A percentile compares a stretch with the other conserved stretches of the same genome.
Evolutionary conservation across 352 stramenopile genomes (phyloP).

Genomic region (Saprolegnia diclina): DNA sequence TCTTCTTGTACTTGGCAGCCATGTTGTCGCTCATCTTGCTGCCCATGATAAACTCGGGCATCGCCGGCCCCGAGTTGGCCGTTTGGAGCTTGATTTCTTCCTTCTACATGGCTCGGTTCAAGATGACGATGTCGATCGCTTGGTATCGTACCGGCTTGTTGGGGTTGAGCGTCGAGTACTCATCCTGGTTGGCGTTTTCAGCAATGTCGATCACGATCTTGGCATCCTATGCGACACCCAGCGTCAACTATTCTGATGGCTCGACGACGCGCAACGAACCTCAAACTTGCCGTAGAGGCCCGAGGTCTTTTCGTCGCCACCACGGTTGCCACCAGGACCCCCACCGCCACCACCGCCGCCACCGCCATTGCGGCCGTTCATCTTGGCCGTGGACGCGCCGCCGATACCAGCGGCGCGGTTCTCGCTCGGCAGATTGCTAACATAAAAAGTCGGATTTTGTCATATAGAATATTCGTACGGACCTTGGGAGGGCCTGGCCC

Average conservation of each 20-base stretch:
- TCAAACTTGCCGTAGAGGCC: slow-evolving; percentile 18
- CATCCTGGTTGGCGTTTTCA: slow-evolving; percentile 69
- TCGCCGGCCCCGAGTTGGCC: slow-evolving; percentile 38
- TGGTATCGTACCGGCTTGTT: slow-evolving; percentile 48
- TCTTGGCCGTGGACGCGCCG: slow-evolving; percentile 45
- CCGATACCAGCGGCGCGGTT: slow-evolving; percentile 74
- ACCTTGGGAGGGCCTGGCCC: slow-evolving; percentile 61
- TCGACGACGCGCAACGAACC: neutral
- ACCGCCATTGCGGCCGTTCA: slow-evolving; percentile 33
- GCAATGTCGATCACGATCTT: slow-evolving; percentile 85
- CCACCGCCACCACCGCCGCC: slow-evolving; percentile 43
- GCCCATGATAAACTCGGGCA: slow-evolving; percentile 75
- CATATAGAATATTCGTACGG: slow-evolving; percentile 18
- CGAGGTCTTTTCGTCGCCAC: slow-evolving; percentile 13
- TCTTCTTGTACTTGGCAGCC: slow-evolving; percentile 70
- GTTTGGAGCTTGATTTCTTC: slow-evolving; percentile 27
- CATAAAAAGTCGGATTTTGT: neutral
- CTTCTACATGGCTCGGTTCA: slow-evolving; percentile 9
- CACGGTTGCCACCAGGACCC: slow-evolving; percentile 33
- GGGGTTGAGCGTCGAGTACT: slow-evolving; percentile 62
- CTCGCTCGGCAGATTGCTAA: slow-evolving; percentile 76
- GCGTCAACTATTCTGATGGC: neutral
- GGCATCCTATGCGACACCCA: slow-evolving; percentile 36
- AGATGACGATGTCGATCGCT: neutral
- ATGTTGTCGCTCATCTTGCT: slow-evolving; percentile 85